Evolutionary conservation across 805 yeast species (phyloP), one percentile per base, ranked within the genome.

Genomic region (Maudiozyma bulderi): DNA sequence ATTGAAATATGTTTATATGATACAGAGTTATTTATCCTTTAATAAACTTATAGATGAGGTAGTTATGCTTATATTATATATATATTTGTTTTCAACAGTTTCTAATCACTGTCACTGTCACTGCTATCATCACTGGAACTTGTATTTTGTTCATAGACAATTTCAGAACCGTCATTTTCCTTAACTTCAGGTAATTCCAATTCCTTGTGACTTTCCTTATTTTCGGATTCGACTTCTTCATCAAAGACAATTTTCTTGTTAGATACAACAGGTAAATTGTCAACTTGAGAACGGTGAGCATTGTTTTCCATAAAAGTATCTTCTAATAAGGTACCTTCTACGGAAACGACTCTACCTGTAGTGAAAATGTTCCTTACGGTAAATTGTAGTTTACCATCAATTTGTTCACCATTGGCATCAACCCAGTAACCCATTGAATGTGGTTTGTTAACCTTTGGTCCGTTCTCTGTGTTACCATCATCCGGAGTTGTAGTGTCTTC

Each of bases 371-470:
- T 73, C 61, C 82, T 85, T 41, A 91, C 79, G 2, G 81, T 79
- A 66, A 93, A 89, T 56, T 73, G 74, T 46, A 91, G 66, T 65
- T 87, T 88, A 4, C 96, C 97, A 55, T 85, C 96, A 15, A 93
- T 73, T 48, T 82, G 80, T 42, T 76, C 72, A 11, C 84, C 95
- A 49, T 78, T 72, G 41, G 73, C 84, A 64, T 91, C 96, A 10
- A 73, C 73, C 99, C 99, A 91, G 64, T 85, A 78, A 1, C 99
- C 99, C 55, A 86, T 71, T 0, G 89, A 82, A 50, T 74, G 73
- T 49, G 49, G 48, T 37, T 40, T 49, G 28, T 52, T 44, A 29
- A 53, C 56, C 46, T 53, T 53, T 3, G 51, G 50, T 8, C 51
- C 50, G 3, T 47, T 44, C 14, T 42, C 40, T 26, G 49, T 47